Base-by-base conservation (phyloP, 169 alveolate genomes). In the Cryptosporidium tyzzeri region DNA sequence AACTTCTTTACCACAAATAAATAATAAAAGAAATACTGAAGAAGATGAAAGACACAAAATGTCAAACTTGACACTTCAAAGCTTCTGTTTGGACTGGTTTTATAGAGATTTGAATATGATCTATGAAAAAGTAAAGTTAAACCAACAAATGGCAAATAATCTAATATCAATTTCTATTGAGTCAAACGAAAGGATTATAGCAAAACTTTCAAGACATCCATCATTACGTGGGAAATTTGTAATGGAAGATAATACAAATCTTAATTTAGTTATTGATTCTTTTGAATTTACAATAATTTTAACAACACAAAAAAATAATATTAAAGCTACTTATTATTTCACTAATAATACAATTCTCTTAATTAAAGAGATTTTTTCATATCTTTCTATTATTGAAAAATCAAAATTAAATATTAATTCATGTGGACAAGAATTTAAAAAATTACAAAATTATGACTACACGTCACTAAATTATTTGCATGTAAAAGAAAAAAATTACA, bases 241-340 rank as follows among this genome's bases (percentile, higher is more conserved):
- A 44, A 59, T 41, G 33, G 89, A 80, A 14, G 89, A 80, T 31
- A 80, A 80, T 62, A 26, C 44, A 41, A 67, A 23, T 62, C n/a
- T 58, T 23, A 35, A 39, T 55, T 29, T 35, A 35, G 69, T 10
- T 18, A 10, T 62, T 2, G 53, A 80, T 16, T 62, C 74, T 61
- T 80, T 80, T 41, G 89, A 80, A 26, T 80, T 80, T 80, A 59
- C 37, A 59, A 80, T 80, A 29, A 26, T 48, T 26, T 61, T 80
- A 16, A 80, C 55, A 35, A 23, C 67, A 10, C 41, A 39, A 10
- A 61, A 61, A 44, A 44, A 39, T 29, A 65, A 14, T 26, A 12
- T 80, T 16, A n/a, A 39, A 35, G 89, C 53, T 29, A 62, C 59
- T 2, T 80, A 80, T 50, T 65, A 44, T 62, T 41, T 80, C n/a